These are phyloP conservation scores for Candida vartiovaarae DNA, from an alignment of 805 yeast genomes.

Conservation along the genomic window DNA sequence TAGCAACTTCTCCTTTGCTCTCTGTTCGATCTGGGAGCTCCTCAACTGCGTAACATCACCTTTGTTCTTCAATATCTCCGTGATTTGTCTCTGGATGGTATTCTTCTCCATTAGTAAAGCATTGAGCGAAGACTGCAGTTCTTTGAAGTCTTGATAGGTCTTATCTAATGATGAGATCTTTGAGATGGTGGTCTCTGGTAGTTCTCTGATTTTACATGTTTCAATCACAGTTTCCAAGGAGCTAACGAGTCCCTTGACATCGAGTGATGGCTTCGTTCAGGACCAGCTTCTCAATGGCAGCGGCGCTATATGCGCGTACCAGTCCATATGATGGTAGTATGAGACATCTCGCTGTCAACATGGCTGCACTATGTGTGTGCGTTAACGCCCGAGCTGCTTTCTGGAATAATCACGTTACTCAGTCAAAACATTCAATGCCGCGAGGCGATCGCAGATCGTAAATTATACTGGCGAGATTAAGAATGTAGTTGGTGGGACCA, in stretches of 20 bases:
- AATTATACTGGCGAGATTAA: too few species aligned
- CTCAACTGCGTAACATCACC: conserved; percentile 10
- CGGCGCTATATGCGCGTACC: conserved; percentile 1
- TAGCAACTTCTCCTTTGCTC: conserved; percentile 18
- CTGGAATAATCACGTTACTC: too few species aligned
- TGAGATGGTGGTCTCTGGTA: conserved; percentile 16
- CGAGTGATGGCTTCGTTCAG: conserved; percentile 28
- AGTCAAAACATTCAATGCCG: too few species aligned
- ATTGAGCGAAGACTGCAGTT: conserved; percentile 18
- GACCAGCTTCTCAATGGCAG: conserved; percentile 7
- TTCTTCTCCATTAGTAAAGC: conserved; percentile 25
- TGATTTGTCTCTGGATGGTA: conserved; percentile 21
- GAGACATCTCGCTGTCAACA: conserved; percentile 2
- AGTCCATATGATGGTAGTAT: background rate
- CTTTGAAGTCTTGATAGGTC: conserved; percentile 19
- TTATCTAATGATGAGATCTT: conserved; percentile 24
- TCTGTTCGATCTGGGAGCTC: conserved; percentile 7
- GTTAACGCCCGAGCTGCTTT: background rate
- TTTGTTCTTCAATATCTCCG: conserved; percentile 18
- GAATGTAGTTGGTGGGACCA: too few species aligned
- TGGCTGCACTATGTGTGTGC: background rate
- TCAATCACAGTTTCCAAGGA: conserved; percentile 23
- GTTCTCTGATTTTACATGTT: conserved; percentile 27
- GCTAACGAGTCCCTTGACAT: conserved; percentile 26
- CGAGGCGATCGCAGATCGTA: too few species aligned